Evolutionary conservation across 371 early-diverging fungal genomes (phyloP).

Genomic region (Mucor plumbeus): DNA sequence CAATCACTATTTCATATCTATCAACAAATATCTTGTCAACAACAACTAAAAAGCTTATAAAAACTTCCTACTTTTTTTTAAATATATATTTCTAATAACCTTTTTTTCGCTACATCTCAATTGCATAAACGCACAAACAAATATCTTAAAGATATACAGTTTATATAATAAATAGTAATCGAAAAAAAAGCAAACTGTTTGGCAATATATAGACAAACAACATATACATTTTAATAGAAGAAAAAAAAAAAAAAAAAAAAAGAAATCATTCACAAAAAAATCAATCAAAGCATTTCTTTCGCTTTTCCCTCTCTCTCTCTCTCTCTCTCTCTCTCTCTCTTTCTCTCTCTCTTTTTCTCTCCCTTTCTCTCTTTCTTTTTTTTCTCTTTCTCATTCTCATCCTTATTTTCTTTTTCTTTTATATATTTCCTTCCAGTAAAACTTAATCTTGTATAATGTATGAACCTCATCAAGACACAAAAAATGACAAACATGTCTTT

Average conservation of each 20-base stretch:
- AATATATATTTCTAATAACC: neutral
- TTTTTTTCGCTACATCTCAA: neutral
- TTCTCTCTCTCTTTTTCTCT: neutral
- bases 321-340: neutral
- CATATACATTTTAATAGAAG: neutral
- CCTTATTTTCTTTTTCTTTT: too few relatives aligned
- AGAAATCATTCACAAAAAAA: neutral
- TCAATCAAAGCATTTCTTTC: neutral
- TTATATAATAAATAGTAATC: too few relatives aligned
- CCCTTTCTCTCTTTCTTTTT: neutral
- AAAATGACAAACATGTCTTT: slow-evolving; percentile 23
- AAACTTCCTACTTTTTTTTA: neutral
- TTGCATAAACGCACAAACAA: neutral
- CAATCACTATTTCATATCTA: too few relatives aligned
- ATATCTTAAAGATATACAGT: neutral
- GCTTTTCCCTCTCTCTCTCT: neutral
- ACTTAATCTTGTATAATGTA: slow-evolving; percentile 3
- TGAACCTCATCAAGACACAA: slow-evolving; percentile 23
- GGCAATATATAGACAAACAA: slow-evolving; percentile 1
- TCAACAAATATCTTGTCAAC: neutral
- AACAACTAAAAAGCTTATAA: neutral
- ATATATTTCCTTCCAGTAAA: neutral
- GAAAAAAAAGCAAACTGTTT: slow-evolving; percentile 1
- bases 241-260: neutral
- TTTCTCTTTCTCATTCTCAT: too few relatives aligned